Evolutionary conservation across 805 yeast genomes (phyloP).

Genomic region (Saccharomycopsis capsularis): DNA sequence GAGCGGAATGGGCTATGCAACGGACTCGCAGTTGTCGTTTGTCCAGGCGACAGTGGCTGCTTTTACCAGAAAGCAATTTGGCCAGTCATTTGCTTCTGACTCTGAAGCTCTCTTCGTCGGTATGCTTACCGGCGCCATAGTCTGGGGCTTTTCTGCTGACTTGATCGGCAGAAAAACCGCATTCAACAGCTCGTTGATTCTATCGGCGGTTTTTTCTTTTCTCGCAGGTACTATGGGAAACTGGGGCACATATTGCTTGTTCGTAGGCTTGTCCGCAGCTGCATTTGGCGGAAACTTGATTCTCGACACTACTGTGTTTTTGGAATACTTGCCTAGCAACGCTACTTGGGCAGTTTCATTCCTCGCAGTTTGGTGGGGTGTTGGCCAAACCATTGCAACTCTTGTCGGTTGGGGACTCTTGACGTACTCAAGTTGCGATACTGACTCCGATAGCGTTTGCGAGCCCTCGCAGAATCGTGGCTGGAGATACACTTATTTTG

Average conservation of each 20-base stretch:
- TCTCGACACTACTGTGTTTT: conserved; percentile 45
- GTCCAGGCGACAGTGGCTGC: conserved; percentile 41
- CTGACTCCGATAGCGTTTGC: conserved; percentile 37
- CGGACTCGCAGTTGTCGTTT: conserved; percentile 45
- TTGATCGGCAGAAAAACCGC: conserved; percentile 47
- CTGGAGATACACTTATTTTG: conserved; percentile 54
- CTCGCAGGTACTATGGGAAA: conserved; percentile 46
- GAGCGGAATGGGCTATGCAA: conserved; percentile 52
- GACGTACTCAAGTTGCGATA: conserved; percentile 42
- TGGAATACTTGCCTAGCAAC: conserved; percentile 46
- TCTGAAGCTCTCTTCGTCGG: conserved; percentile 45
- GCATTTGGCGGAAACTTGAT: conserved; percentile 55
- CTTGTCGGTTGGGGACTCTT: conserved; percentile 51
- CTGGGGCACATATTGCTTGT: conserved; percentile 44
- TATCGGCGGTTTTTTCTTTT: conserved; percentile 46
- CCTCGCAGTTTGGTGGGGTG: conserved; percentile 56
- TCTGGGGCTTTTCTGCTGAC: conserved; percentile 53
- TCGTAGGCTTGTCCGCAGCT: conserved; percentile 38
- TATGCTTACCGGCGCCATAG: conserved; percentile 43
- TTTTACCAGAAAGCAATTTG: conserved; percentile 43
- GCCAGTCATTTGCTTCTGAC: conserved; percentile 37
- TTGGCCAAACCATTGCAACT: conserved; percentile 50
- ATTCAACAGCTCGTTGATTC: conserved; percentile 42
- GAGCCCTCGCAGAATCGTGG: conserved; percentile 44
- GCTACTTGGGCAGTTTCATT: conserved; percentile 46